Evolutionary conservation across 768 basidiomycete species (phyloP), one percentile per base, ranked within the genome.

Genomic region (Tremella fuciformis): DNA sequence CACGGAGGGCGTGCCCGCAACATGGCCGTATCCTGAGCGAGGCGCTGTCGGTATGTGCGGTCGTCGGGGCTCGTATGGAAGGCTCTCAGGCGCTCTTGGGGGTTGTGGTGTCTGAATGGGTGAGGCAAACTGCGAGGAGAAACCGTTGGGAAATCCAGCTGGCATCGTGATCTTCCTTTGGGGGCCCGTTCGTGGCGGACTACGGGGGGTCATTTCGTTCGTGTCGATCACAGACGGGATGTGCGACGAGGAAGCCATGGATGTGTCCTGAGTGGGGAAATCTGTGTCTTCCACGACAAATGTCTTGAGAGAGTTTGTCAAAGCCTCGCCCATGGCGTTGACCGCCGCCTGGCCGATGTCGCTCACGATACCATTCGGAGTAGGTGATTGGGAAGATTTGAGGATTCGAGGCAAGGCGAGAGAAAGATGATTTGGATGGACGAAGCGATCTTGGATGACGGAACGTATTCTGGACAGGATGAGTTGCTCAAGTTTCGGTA

Each of bases 401-500:
- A 70, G 60, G n/a, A 74, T 51, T 8, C 62, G 59, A n/a, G 72
- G 72, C 21, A 74, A 58, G 39, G 69, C 62, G 52, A 74, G 58
- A 24, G 69, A 61, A 44, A 74, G 59, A 51, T 71, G 70, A 42
- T 65, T 60, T 4, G 72, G 72, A 53, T 74, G 59, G 79, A 80
- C 79, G 34, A 79, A 64, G 9, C 72, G 68, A 46, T 79, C 77
- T 51, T 75, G 76, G 7, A 81, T 73, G 18, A 84, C 80, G 48
- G 83, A 82, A 40, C 88, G 82, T 0, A 96, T 83, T 76, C 94
- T 88, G 64, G 87, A 84, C 63, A 89, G 83, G 51, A 99, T 90
- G 51, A 99, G 82, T 74, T 99, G 93, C 66, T 98, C 93, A 15
- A 98, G 80, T 77, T 99, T 99, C 22, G 96, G 94, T 0, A 99